These are phyloP conservation scores for Capsicum rhomboideum DNA, from an alignment of 257 asterid species.

Conservation along the genomic window DNA sequence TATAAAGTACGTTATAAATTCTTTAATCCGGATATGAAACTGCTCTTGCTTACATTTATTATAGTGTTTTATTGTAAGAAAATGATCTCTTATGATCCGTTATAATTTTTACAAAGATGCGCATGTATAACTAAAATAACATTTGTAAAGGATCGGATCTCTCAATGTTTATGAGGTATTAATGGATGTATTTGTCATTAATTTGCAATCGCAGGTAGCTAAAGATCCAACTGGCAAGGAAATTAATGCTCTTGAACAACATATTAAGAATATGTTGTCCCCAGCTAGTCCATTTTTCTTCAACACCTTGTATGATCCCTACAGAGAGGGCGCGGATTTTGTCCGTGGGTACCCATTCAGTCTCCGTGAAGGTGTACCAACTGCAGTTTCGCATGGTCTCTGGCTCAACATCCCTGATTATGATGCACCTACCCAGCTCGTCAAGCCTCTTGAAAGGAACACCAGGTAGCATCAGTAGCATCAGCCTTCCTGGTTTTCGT, in stretches of 20 bases:
- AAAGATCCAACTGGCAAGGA: conserved; percentile 52
- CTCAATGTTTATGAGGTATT: neutral
- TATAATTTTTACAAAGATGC: neutral
- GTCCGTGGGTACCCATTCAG: conserved; percentile 71
- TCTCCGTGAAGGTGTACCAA: conserved; percentile 52
- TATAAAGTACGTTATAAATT: too few relatives aligned
- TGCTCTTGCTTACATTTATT: neutral
- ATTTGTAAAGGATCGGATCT: neutral
- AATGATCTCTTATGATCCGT: neutral
- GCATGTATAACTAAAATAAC: neutral
- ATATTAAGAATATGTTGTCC: conserved; percentile 40
- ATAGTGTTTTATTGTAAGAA: neutral
- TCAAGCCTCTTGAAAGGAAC: conserved; percentile 66
- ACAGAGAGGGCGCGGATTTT: conserved; percentile 48
- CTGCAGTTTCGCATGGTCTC: conserved; percentile 65
- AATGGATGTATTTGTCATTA: neutral
- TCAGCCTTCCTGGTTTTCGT: neutral
- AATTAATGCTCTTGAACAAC: conserved; percentile 46
- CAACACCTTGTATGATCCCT: conserved; percentile 62
- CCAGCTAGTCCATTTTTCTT: conserved; percentile 57
- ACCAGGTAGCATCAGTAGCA: conserved; percentile 12
- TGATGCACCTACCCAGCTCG: conserved; percentile 66
- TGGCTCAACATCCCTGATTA: conserved; percentile 69
- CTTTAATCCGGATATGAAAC: neutral
- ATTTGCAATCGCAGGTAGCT: conserved; percentile 45